These are phyloP conservation scores for Pyronema omphalodes DNA, from an alignment of 495 filamentous ascomycete species.

Conservation along the genomic window DNA sequence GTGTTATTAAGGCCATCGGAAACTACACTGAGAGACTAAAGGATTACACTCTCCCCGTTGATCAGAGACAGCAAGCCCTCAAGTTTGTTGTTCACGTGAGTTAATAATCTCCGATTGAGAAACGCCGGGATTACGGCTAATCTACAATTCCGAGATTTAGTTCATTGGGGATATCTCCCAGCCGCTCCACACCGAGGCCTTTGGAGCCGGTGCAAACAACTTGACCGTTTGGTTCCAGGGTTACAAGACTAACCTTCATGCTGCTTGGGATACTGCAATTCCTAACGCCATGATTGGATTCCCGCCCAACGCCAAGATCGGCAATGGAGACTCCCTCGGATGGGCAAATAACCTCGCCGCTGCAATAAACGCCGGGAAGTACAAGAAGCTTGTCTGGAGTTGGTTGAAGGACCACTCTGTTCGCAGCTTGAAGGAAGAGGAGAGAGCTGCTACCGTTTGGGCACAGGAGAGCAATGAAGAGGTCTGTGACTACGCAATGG, in stretches of 20 bases:
- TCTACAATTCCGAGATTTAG: conserved; percentile 19
- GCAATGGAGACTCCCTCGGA: conserved; percentile 8
- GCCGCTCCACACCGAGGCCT: conserved; percentile 41
- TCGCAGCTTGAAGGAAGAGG: not conserved
- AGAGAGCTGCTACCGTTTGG: conserved; percentile 10
- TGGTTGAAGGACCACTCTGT: conserved; percentile 10
- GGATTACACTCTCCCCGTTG: conserved; percentile 13
- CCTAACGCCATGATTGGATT: conserved; percentile 27
- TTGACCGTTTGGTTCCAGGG: conserved; percentile 39
- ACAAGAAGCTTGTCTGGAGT: conserved; percentile 4
- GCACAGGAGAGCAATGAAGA: conserved; percentile 12
- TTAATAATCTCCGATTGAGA: not conserved
- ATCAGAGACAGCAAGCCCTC: conserved; percentile 26
- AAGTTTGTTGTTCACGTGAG: conserved; percentile 39
- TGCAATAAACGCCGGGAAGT: conserved; percentile 9
- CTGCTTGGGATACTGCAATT: conserved; percentile 47
- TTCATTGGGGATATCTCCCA: conserved; percentile 46
- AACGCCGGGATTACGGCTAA: not conserved
- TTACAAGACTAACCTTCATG: conserved; percentile 39
- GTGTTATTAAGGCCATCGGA: conserved; percentile 40
- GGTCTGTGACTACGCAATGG: conserved; percentile 10
- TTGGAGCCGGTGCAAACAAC: conserved; percentile 39
- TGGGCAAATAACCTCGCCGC: conserved; percentile 15
- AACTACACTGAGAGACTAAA: conserved; percentile 36
- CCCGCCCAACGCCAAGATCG: conserved; percentile 4